Evolutionary conservation across 1,284 basidiomycete species (phyloP), one percentile per base, ranked within the genome.

Genomic region (Sporisorium scitamineum): DNA sequence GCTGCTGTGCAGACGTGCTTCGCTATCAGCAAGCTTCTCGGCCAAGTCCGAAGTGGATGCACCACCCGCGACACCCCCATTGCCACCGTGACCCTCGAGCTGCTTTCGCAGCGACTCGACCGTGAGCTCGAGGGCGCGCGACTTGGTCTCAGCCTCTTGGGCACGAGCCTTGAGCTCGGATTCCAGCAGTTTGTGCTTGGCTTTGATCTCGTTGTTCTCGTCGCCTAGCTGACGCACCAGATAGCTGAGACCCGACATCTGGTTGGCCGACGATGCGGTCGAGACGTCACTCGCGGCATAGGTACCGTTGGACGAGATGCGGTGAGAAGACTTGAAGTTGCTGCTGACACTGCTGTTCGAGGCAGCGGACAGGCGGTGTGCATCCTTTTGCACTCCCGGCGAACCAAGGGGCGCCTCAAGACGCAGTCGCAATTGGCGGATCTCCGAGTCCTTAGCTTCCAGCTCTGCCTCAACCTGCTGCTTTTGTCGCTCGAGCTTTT

Each of bases 161-260:
- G 93, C 87, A 67, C 89, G 88, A 74, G 94, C 93, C 87, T 95
- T 94, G 32, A 62, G 55, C 24, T 58, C 57, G 16, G 80, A 56
- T 82, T 93, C 90, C 34, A 94, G 86, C 42, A 91, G 85, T 81
- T 92, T 92, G 85, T 90, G 90, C 75, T 89, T 88, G 68, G 92
- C 90, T 24, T 88, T 86, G 10, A 90, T 85, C n/a, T 88, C 87
- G 5, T 89, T 85, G 78, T 90, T 93, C 86, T 96, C 94, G 76
- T 92, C 91, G 83, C 93, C 92, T 48, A 96, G 88, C 80, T 94
- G 92, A 80, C 93, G 91, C 27, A 96, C 90, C 78, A 97, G 93
- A 20, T 87, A 80, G 60, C 92, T 91, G 48, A 89, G 89, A 58
- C 90, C 89, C 24, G 87, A 71, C 76, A 86, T 90, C 87, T 90